Evolutionary conservation across 2,329 filamentous ascomycete genomes (phyloP).

Genomic region (Xylaria arbuscula): DNA sequence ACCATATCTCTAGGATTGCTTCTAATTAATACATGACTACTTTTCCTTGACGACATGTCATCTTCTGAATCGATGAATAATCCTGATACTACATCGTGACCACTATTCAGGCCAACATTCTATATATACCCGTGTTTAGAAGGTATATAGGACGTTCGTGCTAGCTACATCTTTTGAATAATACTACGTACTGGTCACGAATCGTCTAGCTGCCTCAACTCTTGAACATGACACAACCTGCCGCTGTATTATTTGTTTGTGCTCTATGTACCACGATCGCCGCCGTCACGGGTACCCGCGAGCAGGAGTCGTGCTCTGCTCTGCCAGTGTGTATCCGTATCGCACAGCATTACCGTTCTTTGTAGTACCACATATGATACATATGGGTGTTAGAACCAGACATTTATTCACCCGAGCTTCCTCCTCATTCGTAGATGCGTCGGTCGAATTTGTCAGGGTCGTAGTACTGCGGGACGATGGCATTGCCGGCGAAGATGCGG

Average conservation of each 20-base stretch:
- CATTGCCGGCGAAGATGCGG: constrained; percentile 87
- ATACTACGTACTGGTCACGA: too few relatives aligned
- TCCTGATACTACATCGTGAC: too few relatives aligned
- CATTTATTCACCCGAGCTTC: neutral
- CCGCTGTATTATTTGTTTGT: neutral
- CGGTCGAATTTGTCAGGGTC: constrained; percentile 83
- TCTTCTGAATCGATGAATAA: neutral
- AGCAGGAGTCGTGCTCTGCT: neutral
- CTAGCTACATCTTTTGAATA: too few relatives aligned
- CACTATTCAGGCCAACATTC: too few relatives aligned
- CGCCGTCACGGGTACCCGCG: neutral
- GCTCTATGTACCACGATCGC: neutral
- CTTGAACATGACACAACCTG: too few relatives aligned
- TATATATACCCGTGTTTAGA: too few relatives aligned
- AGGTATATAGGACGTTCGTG: too few relatives aligned
- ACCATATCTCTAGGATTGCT: constrained; percentile 16
- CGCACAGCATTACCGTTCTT: neutral
- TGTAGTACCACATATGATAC: neutral
- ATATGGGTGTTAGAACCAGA: neutral
- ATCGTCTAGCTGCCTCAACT: too few relatives aligned
- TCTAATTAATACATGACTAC: constrained; percentile 37
- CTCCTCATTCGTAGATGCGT: constrained; percentile 60
- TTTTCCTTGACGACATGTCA: constrained; percentile 8
- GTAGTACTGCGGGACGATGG: constrained; percentile 84
- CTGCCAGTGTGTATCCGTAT: neutral